Conservation (phyloP, 2,329 filamentous ascomycete species). For the Byssothecium circinans region DNA sequence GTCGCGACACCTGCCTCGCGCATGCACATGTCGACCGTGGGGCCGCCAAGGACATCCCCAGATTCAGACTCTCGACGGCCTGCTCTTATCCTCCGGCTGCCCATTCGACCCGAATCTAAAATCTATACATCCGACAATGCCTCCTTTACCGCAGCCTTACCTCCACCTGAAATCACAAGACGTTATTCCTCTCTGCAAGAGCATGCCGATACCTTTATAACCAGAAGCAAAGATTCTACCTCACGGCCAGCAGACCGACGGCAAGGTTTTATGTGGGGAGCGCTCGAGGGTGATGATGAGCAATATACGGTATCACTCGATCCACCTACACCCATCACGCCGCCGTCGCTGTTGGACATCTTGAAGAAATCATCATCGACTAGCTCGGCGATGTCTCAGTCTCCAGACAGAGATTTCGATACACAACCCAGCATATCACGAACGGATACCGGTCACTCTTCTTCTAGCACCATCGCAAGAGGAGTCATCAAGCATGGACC, state of each 20-base stretch:
- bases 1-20: conserved; percentile 1
- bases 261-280: conserved; percentile 30
- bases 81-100: conserved; percentile 2
- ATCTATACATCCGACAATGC: not conserved
- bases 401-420: conserved; percentile 6
- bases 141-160: not conserved
- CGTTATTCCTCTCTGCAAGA: conserved; percentile 31
- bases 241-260: conserved; percentile 24
- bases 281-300: conserved; percentile 10
- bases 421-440: conserved; percentile 9
- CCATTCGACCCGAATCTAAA: not conserved
- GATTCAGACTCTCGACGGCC: conserved; percentile 5
- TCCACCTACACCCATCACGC: conserved; percentile 9
- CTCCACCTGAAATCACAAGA: conserved; percentile 11
- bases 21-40: conserved; percentile 17
- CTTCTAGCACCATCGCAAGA: conserved; percentile 28
- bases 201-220: conserved; percentile 18
- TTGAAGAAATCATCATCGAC: conserved; percentile 12
- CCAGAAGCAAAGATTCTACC: conserved; percentile 10
- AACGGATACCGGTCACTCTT: conserved; percentile 20
- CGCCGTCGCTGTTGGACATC: conserved; percentile 26
- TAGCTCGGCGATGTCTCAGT: conserved; percentile 10
- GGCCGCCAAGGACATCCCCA: conserved; percentile 5
- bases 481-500: conserved; percentile 24
- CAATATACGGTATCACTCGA: conserved; percentile 8